A percentile compares a stretch with the other conserved stretches of the same genome.
phyloP scores from a whole-genome alignment of 2,329 filamentous ascomycete species.

The Verticillium nubilum region DNA sequence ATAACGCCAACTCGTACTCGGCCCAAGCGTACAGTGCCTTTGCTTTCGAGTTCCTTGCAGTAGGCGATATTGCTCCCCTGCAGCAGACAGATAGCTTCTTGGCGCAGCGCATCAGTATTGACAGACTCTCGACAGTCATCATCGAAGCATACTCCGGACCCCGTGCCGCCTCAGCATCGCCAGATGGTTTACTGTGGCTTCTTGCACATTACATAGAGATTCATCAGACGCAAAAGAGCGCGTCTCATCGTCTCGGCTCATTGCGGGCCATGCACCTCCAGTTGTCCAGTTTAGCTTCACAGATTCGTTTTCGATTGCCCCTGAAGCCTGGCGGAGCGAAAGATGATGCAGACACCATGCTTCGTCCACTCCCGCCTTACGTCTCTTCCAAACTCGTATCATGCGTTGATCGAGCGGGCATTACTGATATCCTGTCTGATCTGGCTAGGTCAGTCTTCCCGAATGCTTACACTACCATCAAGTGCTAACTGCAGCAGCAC shows the following conservation, averaged over 20 bases:
- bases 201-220: slow-evolving; percentile 62
- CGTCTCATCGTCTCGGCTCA: slow-evolving; percentile 32
- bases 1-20: neutral
- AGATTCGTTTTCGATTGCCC: slow-evolving; percentile 35
- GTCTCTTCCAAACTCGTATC: slow-evolving; percentile 62
- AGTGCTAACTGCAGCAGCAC: slow-evolving; percentile 6
- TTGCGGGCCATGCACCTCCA: slow-evolving; percentile 49
- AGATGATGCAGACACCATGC: slow-evolving; percentile 9
- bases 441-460: slow-evolving; percentile 1
- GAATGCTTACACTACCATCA: neutral
- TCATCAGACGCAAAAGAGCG: slow-evolving; percentile 31
- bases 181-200: slow-evolving; percentile 53
- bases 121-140: slow-evolving; percentile 36
- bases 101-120: slow-evolving; percentile 29
- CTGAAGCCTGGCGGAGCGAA: slow-evolving; percentile 17
- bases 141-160: slow-evolving; percentile 24
- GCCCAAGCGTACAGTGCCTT: slow-evolving; percentile 27
- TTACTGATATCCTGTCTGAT: slow-evolving; percentile 35
- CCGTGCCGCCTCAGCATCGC: slow-evolving; percentile 18
- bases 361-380: slow-evolving; percentile 44
- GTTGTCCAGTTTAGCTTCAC: slow-evolving; percentile 43
- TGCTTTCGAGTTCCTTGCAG: slow-evolving; percentile 29
- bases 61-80: slow-evolving; percentile 29
- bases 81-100: slow-evolving; percentile 32
- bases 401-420: slow-evolving; percentile 69